Evolutionary conservation across 2,329 filamentous ascomycete genomes (phyloP).

Genomic region (Annulohypoxylon truncatum): DNA sequence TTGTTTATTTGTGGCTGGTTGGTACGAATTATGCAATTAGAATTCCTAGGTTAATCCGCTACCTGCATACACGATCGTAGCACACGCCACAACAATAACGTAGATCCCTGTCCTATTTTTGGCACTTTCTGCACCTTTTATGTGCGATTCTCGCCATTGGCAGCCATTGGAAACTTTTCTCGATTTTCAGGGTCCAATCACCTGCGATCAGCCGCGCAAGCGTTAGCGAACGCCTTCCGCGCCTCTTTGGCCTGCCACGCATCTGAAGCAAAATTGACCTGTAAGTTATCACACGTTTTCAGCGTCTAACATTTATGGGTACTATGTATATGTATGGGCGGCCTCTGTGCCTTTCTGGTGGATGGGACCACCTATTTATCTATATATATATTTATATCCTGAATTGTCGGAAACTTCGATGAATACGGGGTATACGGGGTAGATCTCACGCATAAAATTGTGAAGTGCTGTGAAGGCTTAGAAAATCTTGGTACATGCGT

Average conservation of each 20-base stretch:
- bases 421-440: conserved; percentile 4
- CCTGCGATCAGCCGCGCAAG: conserved; percentile 17
- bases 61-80: conserved; percentile 21
- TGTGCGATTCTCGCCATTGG: conserved; percentile 7
- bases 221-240: neutral
- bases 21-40: conserved; percentile 8
- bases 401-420: neutral
- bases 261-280: neutral
- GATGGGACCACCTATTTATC: neutral
- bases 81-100: conserved; percentile 10
- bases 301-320: neutral
- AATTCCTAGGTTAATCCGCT: neutral
- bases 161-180: conserved; percentile 10
- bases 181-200: conserved; percentile 25
- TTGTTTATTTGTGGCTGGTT: conserved; percentile 7
- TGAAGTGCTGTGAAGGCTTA: neutral
- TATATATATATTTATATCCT: conserved; percentile 1
- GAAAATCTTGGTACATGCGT: neutral
- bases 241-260: conserved; percentile 13
- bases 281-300: neutral
- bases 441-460: neutral
- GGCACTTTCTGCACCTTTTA: conserved; percentile 1
- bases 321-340: neutral
- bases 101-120: conserved; percentile 30
- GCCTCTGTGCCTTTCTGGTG: conserved; percentile 3